Conservation (phyloP, 1,139 yeast genomes). For the Saccharomyces pastorianus region DNA sequence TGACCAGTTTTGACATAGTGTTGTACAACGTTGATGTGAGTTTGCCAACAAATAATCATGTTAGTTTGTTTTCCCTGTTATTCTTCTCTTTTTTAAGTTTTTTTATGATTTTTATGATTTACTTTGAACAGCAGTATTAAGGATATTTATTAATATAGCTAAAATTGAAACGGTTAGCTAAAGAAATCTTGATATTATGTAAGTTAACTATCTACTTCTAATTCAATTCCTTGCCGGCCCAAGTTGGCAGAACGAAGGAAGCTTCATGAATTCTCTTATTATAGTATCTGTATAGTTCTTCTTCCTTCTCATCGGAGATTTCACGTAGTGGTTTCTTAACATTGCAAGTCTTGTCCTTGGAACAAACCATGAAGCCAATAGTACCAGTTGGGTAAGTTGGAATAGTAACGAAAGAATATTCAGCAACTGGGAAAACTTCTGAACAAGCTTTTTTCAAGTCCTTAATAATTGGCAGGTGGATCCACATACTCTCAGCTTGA, state of each 20-base stretch:
- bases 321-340: constrained; percentile 63
- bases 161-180: background rate
- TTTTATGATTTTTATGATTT: background rate
- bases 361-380: constrained; percentile 88
- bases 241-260: constrained; percentile 78
- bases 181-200: background rate
- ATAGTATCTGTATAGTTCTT: constrained; percentile 65
- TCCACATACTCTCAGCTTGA: constrained; percentile 88
- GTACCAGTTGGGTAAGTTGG: constrained; percentile 95
- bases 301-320: constrained; percentile 56
- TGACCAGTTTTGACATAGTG: constrained; percentile 19
- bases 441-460: constrained; percentile 67
- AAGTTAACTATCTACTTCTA: background rate
- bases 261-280: constrained; percentile 74
- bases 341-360: constrained; percentile 57
- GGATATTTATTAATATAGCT: too few species aligned
- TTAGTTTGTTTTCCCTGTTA: too few species aligned
- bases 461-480: constrained; percentile 71
- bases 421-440: constrained; percentile 79
- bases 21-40: background rate
- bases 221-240: constrained; percentile 50
- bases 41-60: too few species aligned
- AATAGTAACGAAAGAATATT: constrained; percentile 78
- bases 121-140: background rate
- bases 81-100: background rate